These are phyloP conservation scores for Triticum turgidum DNA, from an alignment of 176 grass and related monocot genomes.

Conservation along the genomic window DNA sequence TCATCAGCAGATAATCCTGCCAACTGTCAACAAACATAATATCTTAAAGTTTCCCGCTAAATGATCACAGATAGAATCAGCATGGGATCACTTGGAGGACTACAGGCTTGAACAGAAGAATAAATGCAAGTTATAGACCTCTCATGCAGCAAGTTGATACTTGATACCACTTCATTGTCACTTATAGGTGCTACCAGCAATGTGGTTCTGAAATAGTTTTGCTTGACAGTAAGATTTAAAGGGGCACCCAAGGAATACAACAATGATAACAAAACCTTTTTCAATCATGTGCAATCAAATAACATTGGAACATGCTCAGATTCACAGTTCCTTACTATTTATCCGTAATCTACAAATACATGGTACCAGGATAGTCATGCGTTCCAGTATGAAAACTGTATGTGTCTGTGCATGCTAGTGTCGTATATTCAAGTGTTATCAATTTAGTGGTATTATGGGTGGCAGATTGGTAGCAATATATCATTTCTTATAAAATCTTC, in stretches of 20 bases:
- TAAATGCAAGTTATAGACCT: neutral
- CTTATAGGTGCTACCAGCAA: neutral
- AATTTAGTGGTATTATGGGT: neutral
- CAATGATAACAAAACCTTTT: constrained; percentile 15
- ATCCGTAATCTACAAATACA: neutral
- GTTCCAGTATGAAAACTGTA: constrained; percentile 16
- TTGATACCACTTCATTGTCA: constrained; percentile 13
- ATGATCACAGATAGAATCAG: neutral
- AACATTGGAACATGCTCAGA: neutral
- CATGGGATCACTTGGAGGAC: neutral
- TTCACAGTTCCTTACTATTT: neutral
- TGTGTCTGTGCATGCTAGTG: neutral
- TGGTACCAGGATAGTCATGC: neutral
- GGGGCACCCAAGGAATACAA: neutral
- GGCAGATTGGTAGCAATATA: neutral
- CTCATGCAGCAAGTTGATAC: constrained; percentile 1
- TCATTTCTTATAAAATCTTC: neutral
- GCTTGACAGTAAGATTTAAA: constrained; percentile 2
- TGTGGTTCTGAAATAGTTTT: constrained; percentile 2
- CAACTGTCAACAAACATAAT: constrained; percentile 53
- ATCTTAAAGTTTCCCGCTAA: constrained; percentile 14
- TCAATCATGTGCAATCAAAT: constrained; percentile 9
- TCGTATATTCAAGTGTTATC: constrained; percentile 12
- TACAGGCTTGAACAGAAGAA: constrained; percentile 4
- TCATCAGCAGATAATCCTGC: constrained; percentile 93